A percentile compares a stretch with the other conserved stretches of the same genome.
Conservation (phyloP, 768 basidiomycete species). For the Baorangia bicolor region DNA sequence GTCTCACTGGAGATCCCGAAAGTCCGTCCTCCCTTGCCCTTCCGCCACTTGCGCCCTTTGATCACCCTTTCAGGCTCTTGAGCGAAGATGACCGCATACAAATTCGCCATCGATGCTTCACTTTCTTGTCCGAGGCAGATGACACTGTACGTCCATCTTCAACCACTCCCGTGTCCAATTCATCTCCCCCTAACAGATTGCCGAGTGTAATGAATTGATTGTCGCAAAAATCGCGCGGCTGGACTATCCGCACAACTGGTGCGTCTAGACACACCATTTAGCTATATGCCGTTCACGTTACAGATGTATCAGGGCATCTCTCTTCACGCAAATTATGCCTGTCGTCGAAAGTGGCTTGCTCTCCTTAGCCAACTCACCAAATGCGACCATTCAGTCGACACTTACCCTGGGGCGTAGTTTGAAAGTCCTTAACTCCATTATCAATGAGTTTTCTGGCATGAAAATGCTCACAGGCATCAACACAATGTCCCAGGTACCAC, state of each 20-base stretch:
- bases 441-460: constrained; percentile 68
- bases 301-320: constrained; percentile 19
- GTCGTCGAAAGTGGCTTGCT: constrained; percentile 55
- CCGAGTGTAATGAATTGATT: constrained; percentile 72
- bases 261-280: constrained; percentile 15
- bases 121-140: constrained; percentile 75
- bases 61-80: constrained; percentile 49
- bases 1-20: constrained; percentile 75
- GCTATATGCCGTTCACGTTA: not conserved
- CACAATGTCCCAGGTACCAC: constrained; percentile 59
- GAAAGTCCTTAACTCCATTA: constrained; percentile 58
- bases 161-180: not conserved
- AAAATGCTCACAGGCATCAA: constrained; percentile 71
- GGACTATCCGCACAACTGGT: constrained; percentile 79
- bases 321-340: constrained; percentile 43
- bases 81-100: constrained; percentile 61
- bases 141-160: constrained; percentile 56
- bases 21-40: constrained; percentile 42
- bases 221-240: constrained; percentile 74
- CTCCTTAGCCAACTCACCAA: constrained; percentile 43
- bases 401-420: constrained; percentile 60
- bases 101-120: constrained; percentile 65
- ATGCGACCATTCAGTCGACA: constrained; percentile 42
- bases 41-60: constrained; percentile 3
- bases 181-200: constrained; percentile 45